Conservation (phyloP, 805 yeast species). For the Danielia reshetovae region DNA sequence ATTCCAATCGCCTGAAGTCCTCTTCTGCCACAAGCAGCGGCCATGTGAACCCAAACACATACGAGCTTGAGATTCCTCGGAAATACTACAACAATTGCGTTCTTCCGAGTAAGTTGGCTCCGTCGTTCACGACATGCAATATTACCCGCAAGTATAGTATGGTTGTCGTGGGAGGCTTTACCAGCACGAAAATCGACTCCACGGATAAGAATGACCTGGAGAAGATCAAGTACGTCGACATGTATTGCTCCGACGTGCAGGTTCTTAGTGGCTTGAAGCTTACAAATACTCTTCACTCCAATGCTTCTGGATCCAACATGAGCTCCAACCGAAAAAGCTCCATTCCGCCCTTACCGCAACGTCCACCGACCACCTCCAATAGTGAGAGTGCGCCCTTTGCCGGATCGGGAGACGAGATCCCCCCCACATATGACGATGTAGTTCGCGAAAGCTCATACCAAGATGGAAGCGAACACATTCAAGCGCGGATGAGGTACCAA, state of each 20-base stretch:
- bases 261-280: too few species aligned
- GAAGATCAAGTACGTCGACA: conserved; percentile 27
- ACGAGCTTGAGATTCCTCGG: conserved; percentile 45
- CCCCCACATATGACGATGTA: too few species aligned
- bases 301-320: too few species aligned
- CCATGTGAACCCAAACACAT: conserved; percentile 12
- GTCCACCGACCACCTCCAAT: too few species aligned
- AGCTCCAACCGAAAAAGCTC: too few species aligned
- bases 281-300: too few species aligned
- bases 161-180: conserved; percentile 27
- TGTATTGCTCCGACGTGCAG: conserved; percentile 27
- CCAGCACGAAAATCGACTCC: conserved; percentile 8
- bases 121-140: conserved; percentile 56
- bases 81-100: conserved; percentile 36
- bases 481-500: too few species aligned
- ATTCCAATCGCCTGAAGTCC: conserved; percentile 25
- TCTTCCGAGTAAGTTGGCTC: conserved; percentile 47
- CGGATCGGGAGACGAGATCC: too few species aligned
- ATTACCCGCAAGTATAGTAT: conserved; percentile 44
- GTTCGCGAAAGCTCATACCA: too few species aligned
- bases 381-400: too few species aligned
- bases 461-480: too few species aligned
- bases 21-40: conserved; percentile 20
- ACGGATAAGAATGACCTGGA: conserved; percentile 15
- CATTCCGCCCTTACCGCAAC: too few species aligned